These are phyloP conservation scores for Xylariomycetidae sp. DNA, from an alignment of 2,329 filamentous ascomycete species.

Conservation along the genomic window DNA sequence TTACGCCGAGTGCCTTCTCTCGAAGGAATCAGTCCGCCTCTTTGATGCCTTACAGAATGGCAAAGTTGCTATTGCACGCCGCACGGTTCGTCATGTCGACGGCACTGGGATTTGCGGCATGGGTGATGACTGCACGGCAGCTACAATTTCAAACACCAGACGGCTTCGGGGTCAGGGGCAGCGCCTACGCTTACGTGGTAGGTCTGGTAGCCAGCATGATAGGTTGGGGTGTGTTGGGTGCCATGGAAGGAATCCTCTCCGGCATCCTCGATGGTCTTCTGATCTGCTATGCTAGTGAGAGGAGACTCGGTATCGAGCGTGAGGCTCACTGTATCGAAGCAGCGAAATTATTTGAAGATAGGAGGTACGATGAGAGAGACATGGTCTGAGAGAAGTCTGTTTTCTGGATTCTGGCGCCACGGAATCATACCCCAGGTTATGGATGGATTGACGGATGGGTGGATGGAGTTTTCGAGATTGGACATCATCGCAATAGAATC, in stretches of 20 bases:
- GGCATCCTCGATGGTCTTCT: conserved; percentile 85
- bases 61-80: conserved; percentile 86
- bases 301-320: conserved; percentile 60
- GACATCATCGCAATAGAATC: no score
- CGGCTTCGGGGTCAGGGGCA: conserved; percentile 61
- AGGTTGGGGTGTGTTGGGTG: conserved; percentile 86
- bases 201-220: conserved; percentile 90
- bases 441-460: no score
- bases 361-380: conserved; percentile 28
- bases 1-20: conserved; percentile 52
- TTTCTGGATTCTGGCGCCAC: no score
- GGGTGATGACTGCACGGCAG: conserved; percentile 86
- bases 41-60: conserved; percentile 82
- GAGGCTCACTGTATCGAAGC: conserved; percentile 89
- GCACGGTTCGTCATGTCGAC: conserved; percentile 89
- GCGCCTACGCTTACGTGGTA: conserved; percentile 90
- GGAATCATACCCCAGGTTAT: no score
- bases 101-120: conserved; percentile 88
- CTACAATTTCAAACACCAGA: conserved; percentile 57
- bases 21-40: conserved; percentile 39
- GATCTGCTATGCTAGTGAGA: conserved; percentile 92
- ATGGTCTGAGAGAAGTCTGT: conserved; percentile 18
- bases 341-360: conserved; percentile 77
- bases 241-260: conserved; percentile 83
- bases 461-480: no score